These are phyloP conservation scores for Boletus pseudopeckii DNA, from an alignment of 768 basidiomycete species.

Conservation along the genomic window DNA sequence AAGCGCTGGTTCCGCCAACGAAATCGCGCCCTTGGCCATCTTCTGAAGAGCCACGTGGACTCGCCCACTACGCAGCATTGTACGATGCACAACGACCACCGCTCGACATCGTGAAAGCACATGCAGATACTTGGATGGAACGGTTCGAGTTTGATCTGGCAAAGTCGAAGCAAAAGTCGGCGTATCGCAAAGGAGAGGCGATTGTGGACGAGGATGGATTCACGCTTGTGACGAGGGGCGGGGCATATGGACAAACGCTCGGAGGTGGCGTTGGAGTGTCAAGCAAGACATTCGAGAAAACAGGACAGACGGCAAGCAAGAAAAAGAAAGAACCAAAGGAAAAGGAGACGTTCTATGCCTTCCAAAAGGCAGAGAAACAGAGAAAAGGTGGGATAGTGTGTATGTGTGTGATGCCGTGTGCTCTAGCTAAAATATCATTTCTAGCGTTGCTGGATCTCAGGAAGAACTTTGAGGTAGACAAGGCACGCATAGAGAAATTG, in stretches of 20 bases:
- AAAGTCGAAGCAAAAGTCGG: constrained; percentile 56
- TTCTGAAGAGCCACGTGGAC: constrained; percentile 58
- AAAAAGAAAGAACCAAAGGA: constrained; percentile 62
- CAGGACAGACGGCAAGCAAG: constrained; percentile 34
- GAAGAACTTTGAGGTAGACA: constrained; percentile 84
- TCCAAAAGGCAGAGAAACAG: constrained; percentile 89
- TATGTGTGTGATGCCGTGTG: neutral
- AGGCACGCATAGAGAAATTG: constrained; percentile 44
- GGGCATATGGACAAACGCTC: constrained; percentile 82
- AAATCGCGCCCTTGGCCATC: constrained; percentile 68
- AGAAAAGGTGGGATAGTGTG: constrained; percentile 55
- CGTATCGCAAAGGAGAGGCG: constrained; percentile 80
- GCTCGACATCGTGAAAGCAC: constrained; percentile 66
- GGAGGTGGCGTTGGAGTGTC: constrained; percentile 75
- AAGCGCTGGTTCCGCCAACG: constrained; percentile 50
- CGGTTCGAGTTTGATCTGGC: constrained; percentile 64
- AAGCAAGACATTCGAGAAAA: constrained; percentile 51
- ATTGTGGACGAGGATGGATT: constrained; percentile 94
- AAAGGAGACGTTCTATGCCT: constrained; percentile 80
- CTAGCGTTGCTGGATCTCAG: constrained; percentile 60
- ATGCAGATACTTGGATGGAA: constrained; percentile 76
- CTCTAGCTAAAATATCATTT: constrained; percentile 1
- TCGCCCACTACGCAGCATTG: constrained; percentile 65
- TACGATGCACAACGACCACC: constrained; percentile 73
- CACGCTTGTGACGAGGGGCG: constrained; percentile 89